phyloP scores from a whole-genome alignment of 1,139 yeast genomes.

The Taiozyma onychis region DNA sequence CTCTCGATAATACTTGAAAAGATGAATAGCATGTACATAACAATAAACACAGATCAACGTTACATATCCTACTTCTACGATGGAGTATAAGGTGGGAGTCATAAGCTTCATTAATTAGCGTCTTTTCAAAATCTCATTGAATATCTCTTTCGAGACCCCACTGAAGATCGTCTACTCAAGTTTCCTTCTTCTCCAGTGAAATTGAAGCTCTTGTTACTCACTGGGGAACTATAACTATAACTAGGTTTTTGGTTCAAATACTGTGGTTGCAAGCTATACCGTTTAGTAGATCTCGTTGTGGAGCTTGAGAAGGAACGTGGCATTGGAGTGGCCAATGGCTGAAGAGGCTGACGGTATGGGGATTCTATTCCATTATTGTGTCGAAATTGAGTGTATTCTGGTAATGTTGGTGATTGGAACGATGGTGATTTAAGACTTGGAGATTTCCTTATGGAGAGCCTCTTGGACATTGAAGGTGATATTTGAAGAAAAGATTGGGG shows the following conservation, averaged over 20 bases:
- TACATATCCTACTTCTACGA: background rate
- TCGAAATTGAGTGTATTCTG: conserved; percentile 3
- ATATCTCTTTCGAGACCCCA: conserved; percentile 12
- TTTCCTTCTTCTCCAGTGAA: background rate
- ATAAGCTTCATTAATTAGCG: background rate
- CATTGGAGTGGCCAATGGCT: conserved; percentile 9
- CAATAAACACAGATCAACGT: background rate
- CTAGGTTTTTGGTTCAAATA: background rate
- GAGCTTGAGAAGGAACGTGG: conserved; percentile 16
- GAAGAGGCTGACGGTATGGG: background rate
- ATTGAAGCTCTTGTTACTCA: background rate
- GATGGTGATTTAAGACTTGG: conserved; percentile 7
- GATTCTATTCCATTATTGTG: too few relatives aligned
- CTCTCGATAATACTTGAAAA: conserved; percentile 1
- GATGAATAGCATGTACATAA: conserved; percentile 3
- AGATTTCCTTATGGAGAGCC: conserved; percentile 3
- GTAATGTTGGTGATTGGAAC: conserved; percentile 6
- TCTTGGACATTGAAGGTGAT: background rate
- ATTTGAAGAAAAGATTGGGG: background rate
- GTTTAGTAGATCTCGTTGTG: background rate
- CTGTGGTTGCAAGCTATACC: background rate
- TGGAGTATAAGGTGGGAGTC: too few relatives aligned
- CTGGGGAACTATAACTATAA: background rate
- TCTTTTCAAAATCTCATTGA: conserved; percentile 18
- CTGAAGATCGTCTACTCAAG: background rate